phyloP scores from a whole-genome alignment of 441 rosid species.

The Pelargonium exstipulatum region DNA sequence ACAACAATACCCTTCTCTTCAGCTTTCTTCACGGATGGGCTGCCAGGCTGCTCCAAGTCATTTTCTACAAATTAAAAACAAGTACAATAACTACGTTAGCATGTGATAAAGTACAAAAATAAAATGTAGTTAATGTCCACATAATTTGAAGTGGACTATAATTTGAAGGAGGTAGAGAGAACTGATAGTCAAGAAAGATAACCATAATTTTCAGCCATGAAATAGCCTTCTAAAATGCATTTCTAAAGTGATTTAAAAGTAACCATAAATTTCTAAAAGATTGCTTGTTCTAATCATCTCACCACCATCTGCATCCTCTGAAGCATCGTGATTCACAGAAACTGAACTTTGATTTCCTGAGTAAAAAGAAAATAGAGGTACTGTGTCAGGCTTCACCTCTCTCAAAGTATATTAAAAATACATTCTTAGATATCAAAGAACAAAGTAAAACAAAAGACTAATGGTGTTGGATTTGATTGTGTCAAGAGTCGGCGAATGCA shows the following conservation, averaged over 20 bases:
- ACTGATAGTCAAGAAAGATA: not conserved
- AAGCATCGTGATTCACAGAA: slow-evolving; percentile 33
- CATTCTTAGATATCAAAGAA: not conserved
- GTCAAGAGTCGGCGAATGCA: too few relatives aligned
- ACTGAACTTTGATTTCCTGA: slow-evolving; percentile 50
- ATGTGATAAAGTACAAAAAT: not conserved
- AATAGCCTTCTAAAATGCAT: not conserved
- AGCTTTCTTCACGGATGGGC: slow-evolving; percentile 85
- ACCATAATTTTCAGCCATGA: not conserved
- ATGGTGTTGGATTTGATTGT: too few relatives aligned
- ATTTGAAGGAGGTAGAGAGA: too few relatives aligned
- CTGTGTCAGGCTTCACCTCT: not conserved
- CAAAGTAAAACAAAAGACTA: not conserved
- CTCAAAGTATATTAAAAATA: not conserved
- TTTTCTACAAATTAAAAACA: slow-evolving; percentile 41
- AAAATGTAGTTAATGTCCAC: not conserved
- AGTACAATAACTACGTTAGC: slow-evolving; percentile 7
- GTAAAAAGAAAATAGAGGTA: slow-evolving; percentile 10
- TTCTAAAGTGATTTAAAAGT: not conserved
- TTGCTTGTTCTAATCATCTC: slow-evolving; percentile 22
- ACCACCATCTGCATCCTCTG: slow-evolving; percentile 67
- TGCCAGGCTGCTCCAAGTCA: slow-evolving; percentile 71
- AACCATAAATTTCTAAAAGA: slow-evolving; percentile 2
- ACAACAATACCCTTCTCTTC: slow-evolving; percentile 71
- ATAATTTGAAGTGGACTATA: too few relatives aligned